These are phyloP conservation scores for Rhododendron molle DNA, from an alignment of 148 eudicot species.

Conservation along the genomic window DNA sequence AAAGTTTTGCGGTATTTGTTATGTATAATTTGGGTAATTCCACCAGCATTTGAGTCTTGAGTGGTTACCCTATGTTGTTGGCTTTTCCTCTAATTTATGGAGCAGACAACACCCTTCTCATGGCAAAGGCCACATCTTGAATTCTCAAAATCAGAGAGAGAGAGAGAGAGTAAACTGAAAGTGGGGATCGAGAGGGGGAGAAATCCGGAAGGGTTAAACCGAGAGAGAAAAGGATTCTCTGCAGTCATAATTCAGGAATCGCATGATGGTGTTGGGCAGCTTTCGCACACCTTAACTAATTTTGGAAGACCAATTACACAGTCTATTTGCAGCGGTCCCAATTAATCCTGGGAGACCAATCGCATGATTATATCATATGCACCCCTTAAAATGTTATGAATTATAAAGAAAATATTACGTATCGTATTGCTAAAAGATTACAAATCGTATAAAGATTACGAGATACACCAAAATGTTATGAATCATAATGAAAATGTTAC, in stretches of 20 bases:
- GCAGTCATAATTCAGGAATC: not conserved
- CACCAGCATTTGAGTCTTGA: not conserved
- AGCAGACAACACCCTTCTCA: not conserved
- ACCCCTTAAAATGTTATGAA: no score
- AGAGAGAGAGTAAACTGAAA: not conserved
- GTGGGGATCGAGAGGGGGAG: not conserved
- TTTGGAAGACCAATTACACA: no score
- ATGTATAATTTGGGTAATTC: not conserved
- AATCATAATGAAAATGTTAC: no score
- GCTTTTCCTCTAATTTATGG: not conserved
- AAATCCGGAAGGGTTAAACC: not conserved
- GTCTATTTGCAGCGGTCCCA: no score
- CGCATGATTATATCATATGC: no score
- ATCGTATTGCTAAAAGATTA: no score
- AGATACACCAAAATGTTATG: no score
- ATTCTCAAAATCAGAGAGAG: not conserved
- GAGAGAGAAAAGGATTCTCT: not conserved
- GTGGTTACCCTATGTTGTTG: not conserved
- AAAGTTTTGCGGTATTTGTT: not conserved
- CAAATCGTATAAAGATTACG: no score
- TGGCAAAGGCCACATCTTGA: not conserved
- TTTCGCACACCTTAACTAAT: no score
- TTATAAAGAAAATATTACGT: no score
- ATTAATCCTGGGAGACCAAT: no score
- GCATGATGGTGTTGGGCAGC: accelerated